Conservation (phyloP, 331 rosid genomes). For the Telfairia occidentalis region DNA sequence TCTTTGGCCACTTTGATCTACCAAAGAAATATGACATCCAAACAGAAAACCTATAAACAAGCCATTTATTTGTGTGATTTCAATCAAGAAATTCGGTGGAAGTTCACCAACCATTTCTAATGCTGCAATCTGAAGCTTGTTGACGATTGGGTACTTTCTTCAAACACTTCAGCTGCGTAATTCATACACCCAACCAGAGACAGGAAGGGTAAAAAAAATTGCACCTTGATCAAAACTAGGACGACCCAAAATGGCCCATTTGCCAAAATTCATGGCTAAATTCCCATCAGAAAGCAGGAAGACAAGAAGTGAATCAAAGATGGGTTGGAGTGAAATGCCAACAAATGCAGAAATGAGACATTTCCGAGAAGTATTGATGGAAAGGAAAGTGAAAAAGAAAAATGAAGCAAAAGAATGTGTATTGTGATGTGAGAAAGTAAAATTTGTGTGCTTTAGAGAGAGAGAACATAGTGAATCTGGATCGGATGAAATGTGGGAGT, state of each 20-base stretch:
- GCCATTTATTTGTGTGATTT: not conserved
- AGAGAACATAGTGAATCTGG: conserved; percentile 34
- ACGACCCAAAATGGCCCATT: conserved; percentile 15
- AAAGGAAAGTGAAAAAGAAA: conserved; percentile 5
- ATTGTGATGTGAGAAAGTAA: conserved; percentile 11
- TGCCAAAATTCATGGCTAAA: conserved; percentile 12
- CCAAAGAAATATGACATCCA: not conserved
- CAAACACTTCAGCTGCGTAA: conserved; percentile 21
- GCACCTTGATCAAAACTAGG: not conserved
- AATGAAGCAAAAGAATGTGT: conserved; percentile 9
- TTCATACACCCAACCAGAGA: conserved; percentile 14
- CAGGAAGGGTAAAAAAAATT: conserved; percentile 4
- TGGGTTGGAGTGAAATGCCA: not conserved
- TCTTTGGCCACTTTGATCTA: not conserved
- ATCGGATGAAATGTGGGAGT: conserved; percentile 33
- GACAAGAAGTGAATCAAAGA: not conserved
- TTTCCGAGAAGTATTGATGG: not conserved
- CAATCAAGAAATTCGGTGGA: not conserved
- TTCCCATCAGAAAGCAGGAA: not conserved
- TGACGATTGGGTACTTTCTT: conserved; percentile 13
- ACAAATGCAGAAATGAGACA: not conserved
- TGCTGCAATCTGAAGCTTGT: conserved; percentile 22
- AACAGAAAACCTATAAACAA: not conserved
- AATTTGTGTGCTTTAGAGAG: conserved; percentile 20
- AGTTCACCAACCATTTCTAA: conserved; percentile 42